These are phyloP conservation scores for Akebia trifoliata DNA, from an alignment of 164 flowering plant genomes.

Conservation along the genomic window DNA sequence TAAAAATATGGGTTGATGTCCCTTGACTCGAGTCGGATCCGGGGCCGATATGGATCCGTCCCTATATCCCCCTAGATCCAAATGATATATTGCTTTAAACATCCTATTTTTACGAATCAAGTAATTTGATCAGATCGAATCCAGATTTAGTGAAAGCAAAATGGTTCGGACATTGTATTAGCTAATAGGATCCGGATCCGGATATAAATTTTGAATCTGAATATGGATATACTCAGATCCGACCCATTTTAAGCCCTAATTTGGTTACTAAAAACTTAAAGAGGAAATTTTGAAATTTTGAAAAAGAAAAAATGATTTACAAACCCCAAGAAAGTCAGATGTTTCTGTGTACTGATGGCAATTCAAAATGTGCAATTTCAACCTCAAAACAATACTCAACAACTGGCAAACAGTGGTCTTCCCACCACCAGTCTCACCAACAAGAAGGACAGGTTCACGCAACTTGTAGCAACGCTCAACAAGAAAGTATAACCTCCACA, in stretches of 20 bases:
- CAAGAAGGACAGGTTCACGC: slow-evolving; percentile 95
- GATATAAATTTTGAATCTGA: too few species aligned
- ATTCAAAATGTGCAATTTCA: slow-evolving; percentile 68
- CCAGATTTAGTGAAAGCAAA: neutral
- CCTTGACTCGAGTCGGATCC: too few species aligned
- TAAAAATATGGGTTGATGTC: too few species aligned
- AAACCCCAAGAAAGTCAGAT: slow-evolving; percentile 93
- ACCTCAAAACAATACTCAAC: slow-evolving; percentile 46
- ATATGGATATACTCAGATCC: too few species aligned
- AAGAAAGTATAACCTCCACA: slow-evolving; percentile 77
- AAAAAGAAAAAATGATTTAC: slow-evolving; percentile 17
- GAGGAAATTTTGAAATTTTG: neutral
- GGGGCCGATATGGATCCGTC: too few species aligned
- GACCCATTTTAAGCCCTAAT: too few species aligned
- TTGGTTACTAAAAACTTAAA: neutral
- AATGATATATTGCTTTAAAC: too few species aligned
- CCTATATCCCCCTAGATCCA: too few species aligned
- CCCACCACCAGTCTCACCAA: slow-evolving; percentile 99
- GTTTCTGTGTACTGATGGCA: slow-evolving; percentile 97
- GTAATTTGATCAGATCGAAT: too few species aligned
- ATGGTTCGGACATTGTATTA: too few species aligned
- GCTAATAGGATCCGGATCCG: too few species aligned
- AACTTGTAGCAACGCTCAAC: slow-evolving; percentile 69
- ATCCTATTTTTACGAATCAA: too few species aligned
- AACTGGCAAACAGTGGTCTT: slow-evolving; percentile 93